These are phyloP conservation scores for Fonsecaea erecta DNA, from an alignment of 2,329 filamentous ascomycete genomes.

Conservation along the genomic window DNA sequence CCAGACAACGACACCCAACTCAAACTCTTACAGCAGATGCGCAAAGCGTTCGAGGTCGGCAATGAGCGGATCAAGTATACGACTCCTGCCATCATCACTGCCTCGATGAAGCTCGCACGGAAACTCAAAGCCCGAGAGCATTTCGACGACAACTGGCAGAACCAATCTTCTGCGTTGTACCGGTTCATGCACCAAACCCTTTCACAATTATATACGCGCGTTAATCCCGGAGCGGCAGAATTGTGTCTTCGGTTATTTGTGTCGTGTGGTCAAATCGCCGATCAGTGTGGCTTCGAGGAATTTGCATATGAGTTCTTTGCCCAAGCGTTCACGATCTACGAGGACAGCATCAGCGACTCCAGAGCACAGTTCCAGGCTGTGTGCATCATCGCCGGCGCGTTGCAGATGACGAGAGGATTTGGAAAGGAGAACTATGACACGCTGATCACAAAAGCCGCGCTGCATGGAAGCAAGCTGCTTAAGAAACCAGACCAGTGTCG, in stretches of 20 bases:
- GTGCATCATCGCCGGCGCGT: slow-evolving; percentile 84
- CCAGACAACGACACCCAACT: slow-evolving; percentile 92
- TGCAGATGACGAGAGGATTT: slow-evolving; percentile 89
- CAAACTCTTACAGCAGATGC: slow-evolving; percentile 80
- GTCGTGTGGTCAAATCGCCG: slow-evolving; percentile 88
- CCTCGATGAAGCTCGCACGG: slow-evolving; percentile 84
- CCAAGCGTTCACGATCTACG: slow-evolving; percentile 96
- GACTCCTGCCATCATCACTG: slow-evolving; percentile 87
- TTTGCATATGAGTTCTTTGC: slow-evolving; percentile 98
- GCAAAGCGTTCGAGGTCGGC: slow-evolving; percentile 85
- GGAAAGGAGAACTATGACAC: slow-evolving; percentile 98
- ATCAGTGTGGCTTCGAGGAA: slow-evolving; percentile 90
- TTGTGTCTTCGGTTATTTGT: slow-evolving; percentile 88
- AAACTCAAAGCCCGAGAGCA: slow-evolving; percentile 90
- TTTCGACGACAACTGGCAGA: slow-evolving; percentile 74
- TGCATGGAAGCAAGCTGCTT: slow-evolving; percentile 94
- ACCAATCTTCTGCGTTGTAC: slow-evolving; percentile 79
- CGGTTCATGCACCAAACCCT: slow-evolving; percentile 93
- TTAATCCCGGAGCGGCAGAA: slow-evolving; percentile 81
- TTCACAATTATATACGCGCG: slow-evolving; percentile 83
- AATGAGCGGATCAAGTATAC: slow-evolving; percentile 97
- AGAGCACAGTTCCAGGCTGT: slow-evolving; percentile 98
- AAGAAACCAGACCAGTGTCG: slow-evolving; percentile 98
- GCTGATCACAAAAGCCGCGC: slow-evolving; percentile 93
- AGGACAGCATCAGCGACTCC: slow-evolving; percentile 93